Percentiles rank a stretch among this genome's conserved stretches.
Conservation (phyloP, 2,329 filamentous ascomycete genomes). For the Alternaria consortialis region DNA sequence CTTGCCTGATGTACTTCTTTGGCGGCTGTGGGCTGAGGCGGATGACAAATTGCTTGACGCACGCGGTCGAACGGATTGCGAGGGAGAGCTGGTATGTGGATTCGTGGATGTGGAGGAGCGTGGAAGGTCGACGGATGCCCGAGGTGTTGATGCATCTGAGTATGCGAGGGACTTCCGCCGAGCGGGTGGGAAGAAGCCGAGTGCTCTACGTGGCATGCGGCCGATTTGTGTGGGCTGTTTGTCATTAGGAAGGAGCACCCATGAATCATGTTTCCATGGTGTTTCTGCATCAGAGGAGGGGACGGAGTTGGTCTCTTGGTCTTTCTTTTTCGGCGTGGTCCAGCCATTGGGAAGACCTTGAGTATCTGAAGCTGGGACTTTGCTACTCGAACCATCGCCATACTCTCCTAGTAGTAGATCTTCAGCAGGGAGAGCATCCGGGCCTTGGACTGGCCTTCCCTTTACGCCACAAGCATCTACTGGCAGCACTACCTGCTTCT, state of each 20-base stretch:
- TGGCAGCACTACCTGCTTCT: constrained; percentile 82
- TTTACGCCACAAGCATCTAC: constrained; percentile 89
- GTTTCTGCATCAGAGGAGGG: constrained; percentile 58
- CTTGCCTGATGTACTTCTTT: constrained; percentile 50
- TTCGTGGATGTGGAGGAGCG: constrained; percentile 54
- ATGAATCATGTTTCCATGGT: constrained; percentile 87
- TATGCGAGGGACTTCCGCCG: constrained; percentile 82
- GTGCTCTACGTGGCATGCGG: constrained; percentile 77
- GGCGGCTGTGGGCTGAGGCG: constrained; percentile 47
- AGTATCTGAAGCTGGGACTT: constrained; percentile 27
- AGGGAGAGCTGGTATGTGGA: constrained; percentile 47
- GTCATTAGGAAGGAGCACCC: constrained; percentile 81
- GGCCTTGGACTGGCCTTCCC: constrained; percentile 65
- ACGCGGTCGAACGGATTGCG: constrained; percentile 47
- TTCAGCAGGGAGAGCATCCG: constrained; percentile 50
- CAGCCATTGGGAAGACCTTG: constrained; percentile 47
- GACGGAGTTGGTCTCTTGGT: constrained; percentile 40
- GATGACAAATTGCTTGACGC: constrained; percentile 52
- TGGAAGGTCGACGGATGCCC: constrained; percentile 69
- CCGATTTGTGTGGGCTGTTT: constrained; percentile 82
- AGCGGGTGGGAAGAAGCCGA: constrained; percentile 92
- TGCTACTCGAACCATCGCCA: constrained; percentile 28
- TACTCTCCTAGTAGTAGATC: constrained; percentile 47
- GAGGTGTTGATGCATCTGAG: constrained; percentile 71
- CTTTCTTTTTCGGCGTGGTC: constrained; percentile 49